Evolutionary conservation across 2,329 filamentous ascomycete genomes (phyloP), one percentile per base, ranked within the genome.

Genomic region (Aspergillus tanneri): DNA sequence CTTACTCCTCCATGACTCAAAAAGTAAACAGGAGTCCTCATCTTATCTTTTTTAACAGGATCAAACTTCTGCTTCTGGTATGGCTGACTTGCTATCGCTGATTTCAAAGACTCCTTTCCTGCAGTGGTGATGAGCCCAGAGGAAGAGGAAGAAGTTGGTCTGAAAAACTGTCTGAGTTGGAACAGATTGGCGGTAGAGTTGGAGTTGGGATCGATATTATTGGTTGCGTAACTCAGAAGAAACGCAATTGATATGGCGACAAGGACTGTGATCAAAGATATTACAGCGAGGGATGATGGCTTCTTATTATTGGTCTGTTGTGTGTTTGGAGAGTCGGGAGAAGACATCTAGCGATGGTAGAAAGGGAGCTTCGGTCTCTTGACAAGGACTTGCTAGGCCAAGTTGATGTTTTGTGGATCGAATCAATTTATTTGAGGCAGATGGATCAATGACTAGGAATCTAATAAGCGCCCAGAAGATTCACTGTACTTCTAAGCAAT

Each of bases 11-110:
- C 75, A 68, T 75, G 72, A 47, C 74, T 75, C 23, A 81, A 61
- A 55, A 80, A 81, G 54, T 79, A 80, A 41, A 79, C 68, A 9
- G 77, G 78, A 9, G 75, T 79, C 41, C 62, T 66, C 55, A 63
- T 67, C 37, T 52, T 62, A 44, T 24, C 39, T 11, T 21, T 47
- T 2, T 42, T 24, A 28, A 16, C 19, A 27, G 37, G 14, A 8
- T 34, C 6, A 25, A 11, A 4, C 12, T 24, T 40, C 25, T 42
- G 6, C 12, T 11, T 14, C 4, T 3, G 22, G 6, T 22, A n/a
- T 30, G 23, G n/a, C 3, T 23, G 19, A 14, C 27, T 14, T 11
- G 28, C 14, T 24, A 9, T 14, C 18, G 11, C 28, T 9, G 30
- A 18, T 8, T 10, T 28, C 12, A 21, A n/a, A 7, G 30, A 16